phyloP scores from a whole-genome alignment of 306 rosid species.

The Quercus dentata region DNA sequence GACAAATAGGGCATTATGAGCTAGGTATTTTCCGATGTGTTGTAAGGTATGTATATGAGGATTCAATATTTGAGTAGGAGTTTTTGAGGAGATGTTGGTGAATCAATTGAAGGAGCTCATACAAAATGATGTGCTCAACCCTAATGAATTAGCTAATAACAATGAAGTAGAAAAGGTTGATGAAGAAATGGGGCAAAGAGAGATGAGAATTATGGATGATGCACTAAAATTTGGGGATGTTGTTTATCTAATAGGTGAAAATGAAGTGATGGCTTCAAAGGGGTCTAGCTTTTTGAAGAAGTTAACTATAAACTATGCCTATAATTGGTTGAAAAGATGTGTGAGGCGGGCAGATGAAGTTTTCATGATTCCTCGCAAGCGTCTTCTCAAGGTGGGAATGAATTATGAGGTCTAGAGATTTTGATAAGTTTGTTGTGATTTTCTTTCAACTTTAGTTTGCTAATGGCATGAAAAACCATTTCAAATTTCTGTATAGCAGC shows the following conservation, averaged over 20 bases:
- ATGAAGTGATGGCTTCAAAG: constrained; percentile 51
- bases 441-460: no score
- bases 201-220: constrained; percentile 37
- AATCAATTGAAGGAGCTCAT: constrained; percentile 46
- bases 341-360: constrained; percentile 47
- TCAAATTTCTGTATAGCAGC: neutral
- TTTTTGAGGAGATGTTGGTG: constrained; percentile 46
- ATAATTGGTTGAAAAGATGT: constrained; percentile 48
- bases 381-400: constrained; percentile 72
- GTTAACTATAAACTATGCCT: constrained; percentile 53
- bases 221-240: constrained; percentile 40
- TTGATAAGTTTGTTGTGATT: neutral
- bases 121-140: neutral
- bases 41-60: constrained; percentile 59
- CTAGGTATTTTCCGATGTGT: constrained; percentile 55
- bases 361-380: constrained; percentile 60
- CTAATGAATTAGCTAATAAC: neutral
- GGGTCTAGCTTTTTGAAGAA: constrained; percentile 29
- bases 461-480: no score
- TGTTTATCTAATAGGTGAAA: constrained; percentile 70
- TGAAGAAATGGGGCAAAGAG: constrained; percentile 2
- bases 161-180: neutral
- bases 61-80: constrained; percentile 45
- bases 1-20: constrained; percentile 41
- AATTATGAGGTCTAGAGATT: constrained; percentile 45